These are phyloP conservation scores for Hippophae tibetana DNA, from an alignment of 306 rosid species.

Conservation along the genomic window DNA sequence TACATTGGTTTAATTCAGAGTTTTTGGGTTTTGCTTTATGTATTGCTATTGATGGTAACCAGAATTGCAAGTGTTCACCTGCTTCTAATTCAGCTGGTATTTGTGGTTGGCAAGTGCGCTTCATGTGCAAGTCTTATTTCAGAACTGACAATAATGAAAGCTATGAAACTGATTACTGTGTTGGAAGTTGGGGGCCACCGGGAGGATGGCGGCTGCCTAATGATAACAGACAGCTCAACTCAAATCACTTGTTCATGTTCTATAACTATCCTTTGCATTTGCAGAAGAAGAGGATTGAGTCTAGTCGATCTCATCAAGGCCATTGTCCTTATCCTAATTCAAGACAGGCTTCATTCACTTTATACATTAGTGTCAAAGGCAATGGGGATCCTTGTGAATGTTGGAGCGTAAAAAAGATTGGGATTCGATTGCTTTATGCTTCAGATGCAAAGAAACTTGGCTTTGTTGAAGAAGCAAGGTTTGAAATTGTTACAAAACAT, in stretches of 20 bases:
- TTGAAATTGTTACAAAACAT: background rate
- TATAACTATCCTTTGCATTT: background rate
- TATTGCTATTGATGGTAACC: background rate
- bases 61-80: too few species aligned
- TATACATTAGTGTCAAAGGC: too few species aligned
- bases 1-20: background rate
- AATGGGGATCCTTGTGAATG: too few species aligned
- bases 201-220: background rate
- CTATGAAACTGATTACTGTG: background rate
- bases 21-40: slow-evolving; percentile 9
- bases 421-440: too few species aligned
- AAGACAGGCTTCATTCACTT: too few species aligned
- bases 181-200: background rate
- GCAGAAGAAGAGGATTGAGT: too few species aligned
- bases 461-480: too few species aligned
- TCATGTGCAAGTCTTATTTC: background rate
- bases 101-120: background rate
- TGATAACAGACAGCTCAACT: background rate
- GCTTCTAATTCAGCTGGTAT: background rate
- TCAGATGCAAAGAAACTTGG: too few species aligned
- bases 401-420: too few species aligned
- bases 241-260: slow-evolving; percentile 10
- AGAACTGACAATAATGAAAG: background rate
- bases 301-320: too few species aligned
- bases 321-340: too few species aligned